Evolutionary conservation across 2,329 filamentous ascomycete genomes (phyloP), one percentile per base, ranked within the genome.

Genomic region (Colletotrichum endophyticum): DNA sequence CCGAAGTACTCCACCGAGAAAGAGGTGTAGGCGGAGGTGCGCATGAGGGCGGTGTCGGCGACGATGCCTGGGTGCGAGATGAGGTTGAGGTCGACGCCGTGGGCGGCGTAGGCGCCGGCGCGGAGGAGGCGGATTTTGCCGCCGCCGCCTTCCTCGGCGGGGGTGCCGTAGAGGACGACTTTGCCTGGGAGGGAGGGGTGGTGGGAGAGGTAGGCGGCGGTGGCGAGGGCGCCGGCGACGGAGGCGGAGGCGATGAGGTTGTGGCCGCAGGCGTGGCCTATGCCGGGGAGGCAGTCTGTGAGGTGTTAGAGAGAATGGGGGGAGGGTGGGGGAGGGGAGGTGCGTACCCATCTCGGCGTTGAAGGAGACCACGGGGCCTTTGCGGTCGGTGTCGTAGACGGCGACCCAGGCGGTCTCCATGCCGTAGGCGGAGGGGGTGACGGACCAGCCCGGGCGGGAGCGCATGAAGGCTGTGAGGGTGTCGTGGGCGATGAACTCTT

Each of bases 251-350:
- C 88, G 70, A 91, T 90, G 49, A 90, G 84, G 77, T 91, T 91
- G 81, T 91, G 89, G 6, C 90, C 89, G 72, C 89, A 91, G 9
- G 88, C 88, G 78, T 91, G 89, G 44, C 89, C 89, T 9, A 90
- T 84, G 2, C 84, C 86, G 2, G 88, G 87, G 5, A 91, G 83
- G 5, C 88, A 88, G 78, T 91, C 88, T 87, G 57, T 3, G 6
- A 34, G 16, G n/a, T 30, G 8, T n/a, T n/a, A 5, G 5, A 11
- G 13, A 1, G 16, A 3, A 1, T n/a, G 8, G 19, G 8, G 15
- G 16, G 36, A 39, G 13, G 6, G 6, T n/a, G 15, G 5, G 34
- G 34, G 19, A 16, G 11, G 19, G 19, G 19, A 22, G 19, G 2
- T 3, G 73, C 81, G 53, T 64, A 86, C 85, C 86, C 87, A 86